A percentile compares a stretch with the other conserved stretches of the same genome.
These are phyloP conservation scores for Arthroderma sp. DNA, from an alignment of 2,329 filamentous ascomycete species.

Conservation along the genomic window DNA sequence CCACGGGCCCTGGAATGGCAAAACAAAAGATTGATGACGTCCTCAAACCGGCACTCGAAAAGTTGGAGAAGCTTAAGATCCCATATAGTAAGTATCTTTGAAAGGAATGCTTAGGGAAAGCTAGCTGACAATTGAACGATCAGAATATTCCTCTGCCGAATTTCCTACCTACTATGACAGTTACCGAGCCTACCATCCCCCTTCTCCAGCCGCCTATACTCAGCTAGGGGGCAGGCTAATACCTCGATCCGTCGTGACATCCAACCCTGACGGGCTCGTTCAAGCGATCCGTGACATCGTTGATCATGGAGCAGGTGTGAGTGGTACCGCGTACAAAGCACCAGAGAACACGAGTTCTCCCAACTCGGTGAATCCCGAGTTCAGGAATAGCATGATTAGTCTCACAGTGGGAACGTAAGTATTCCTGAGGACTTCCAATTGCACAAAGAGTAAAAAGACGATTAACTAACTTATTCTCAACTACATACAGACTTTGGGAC, in stretches of 20 bases:
- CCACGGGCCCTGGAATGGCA: background rate
- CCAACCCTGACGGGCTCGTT: slow-evolving; percentile 19
- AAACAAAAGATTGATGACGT: background rate
- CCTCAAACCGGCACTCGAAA: background rate
- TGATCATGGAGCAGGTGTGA: slow-evolving; percentile 22
- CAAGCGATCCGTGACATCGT: slow-evolving; percentile 23
- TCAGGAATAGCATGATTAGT: background rate
- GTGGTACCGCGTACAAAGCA: slow-evolving; percentile 27
- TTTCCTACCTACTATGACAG: background rate
- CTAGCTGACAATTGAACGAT: background rate
- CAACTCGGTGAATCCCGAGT: background rate
- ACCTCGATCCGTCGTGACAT: slow-evolving; percentile 20
- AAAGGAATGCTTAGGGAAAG: background rate
- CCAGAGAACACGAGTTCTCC: slow-evolving; percentile 7
- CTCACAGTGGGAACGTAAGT: background rate
- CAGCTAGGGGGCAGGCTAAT: slow-evolving; percentile 16
- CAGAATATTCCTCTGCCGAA: background rate
- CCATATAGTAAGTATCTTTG: background rate
- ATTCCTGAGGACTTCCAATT: background rate
- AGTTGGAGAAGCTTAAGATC: background rate
- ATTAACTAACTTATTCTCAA: too few species aligned
- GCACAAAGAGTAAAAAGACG: background rate
- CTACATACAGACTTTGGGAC: background rate
- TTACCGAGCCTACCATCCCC: slow-evolving; percentile 6
- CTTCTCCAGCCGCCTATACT: slow-evolving; percentile 15